Evolutionary conservation across 2,329 filamentous ascomycete genomes (phyloP).

Genomic region (Pseudogymnoascus sp.): DNA sequence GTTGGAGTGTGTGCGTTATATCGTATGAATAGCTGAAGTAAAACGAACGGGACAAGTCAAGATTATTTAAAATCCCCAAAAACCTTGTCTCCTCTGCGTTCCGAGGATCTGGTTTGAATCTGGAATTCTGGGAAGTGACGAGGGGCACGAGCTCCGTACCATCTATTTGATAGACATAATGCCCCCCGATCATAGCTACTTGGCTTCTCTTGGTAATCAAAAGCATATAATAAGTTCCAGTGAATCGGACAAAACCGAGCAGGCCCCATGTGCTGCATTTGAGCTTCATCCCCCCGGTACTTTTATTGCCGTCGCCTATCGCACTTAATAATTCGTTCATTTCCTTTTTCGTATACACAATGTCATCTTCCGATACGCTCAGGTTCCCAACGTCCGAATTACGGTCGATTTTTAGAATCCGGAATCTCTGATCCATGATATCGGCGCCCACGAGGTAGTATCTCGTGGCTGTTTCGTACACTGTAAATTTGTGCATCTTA

Average conservation of each 20-base stretch:
- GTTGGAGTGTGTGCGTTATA: conserved; percentile 82
- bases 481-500: conserved; percentile 90
- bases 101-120: conserved; percentile 65
- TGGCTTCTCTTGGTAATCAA: conserved; percentile 93
- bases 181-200: conserved; percentile 90
- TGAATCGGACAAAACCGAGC: conserved; percentile 92
- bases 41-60: conserved; percentile 85
- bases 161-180: conserved; percentile 93
- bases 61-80: conserved; percentile 77
- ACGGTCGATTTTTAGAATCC: conserved; percentile 90
- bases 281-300: conserved; percentile 79
- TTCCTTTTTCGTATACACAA: conserved; percentile 83
- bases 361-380: conserved; percentile 86
- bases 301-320: conserved; percentile 91
- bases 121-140: conserved; percentile 58
- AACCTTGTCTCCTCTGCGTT: conserved; percentile 88
- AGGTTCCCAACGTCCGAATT: conserved; percentile 73
- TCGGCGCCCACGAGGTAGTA: conserved; percentile 95
- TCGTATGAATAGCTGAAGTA: conserved; percentile 99
- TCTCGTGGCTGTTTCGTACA: conserved; percentile 88
- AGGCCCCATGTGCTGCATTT: conserved; percentile 90
- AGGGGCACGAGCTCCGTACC: conserved; percentile 86
- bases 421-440: conserved; percentile 77
- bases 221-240: conserved; percentile 93
- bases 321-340: conserved; percentile 90